Evolutionary conservation across 345 rosid genomes (phyloP).

Genomic region (Clarkia xantiana): DNA sequence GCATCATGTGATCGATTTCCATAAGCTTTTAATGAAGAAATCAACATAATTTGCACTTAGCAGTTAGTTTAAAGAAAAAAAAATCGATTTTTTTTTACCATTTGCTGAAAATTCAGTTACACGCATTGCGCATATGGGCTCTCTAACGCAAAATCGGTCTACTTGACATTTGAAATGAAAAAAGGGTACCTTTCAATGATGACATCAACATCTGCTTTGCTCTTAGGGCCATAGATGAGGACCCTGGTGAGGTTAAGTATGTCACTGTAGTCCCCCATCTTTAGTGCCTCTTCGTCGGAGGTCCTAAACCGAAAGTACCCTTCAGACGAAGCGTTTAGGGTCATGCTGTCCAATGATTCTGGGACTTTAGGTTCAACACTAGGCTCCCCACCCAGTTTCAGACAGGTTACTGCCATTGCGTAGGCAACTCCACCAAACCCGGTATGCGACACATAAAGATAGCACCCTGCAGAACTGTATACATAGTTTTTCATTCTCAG

Average conservation of each 20-base stretch:
- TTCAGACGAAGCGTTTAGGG: slow-evolving; percentile 17
- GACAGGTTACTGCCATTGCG: slow-evolving; percentile 81
- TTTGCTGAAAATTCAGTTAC: too few species aligned
- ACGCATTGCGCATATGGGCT: too few species aligned
- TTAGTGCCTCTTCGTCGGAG: slow-evolving; percentile 61
- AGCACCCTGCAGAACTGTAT: slow-evolving; percentile 49
- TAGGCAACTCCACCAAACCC: slow-evolving; percentile 89
- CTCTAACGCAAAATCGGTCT: too few species aligned
- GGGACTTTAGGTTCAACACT: slow-evolving; percentile 16
- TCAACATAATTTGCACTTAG: too few species aligned
- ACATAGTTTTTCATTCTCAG: slow-evolving; percentile 4
- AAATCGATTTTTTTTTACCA: too few species aligned
- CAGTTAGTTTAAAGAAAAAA: too few species aligned
- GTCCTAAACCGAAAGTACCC: slow-evolving; percentile 28
- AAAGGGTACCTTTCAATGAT: slow-evolving; percentile 46
- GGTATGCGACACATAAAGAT: slow-evolving; percentile 83
- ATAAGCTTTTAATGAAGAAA: too few species aligned
- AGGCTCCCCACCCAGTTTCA: slow-evolving; percentile 47
- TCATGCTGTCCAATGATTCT: slow-evolving; percentile 18
- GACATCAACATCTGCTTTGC: slow-evolving; percentile 78
- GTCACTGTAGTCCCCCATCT: slow-evolving; percentile 93
- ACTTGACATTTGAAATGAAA: slow-evolving; percentile 1
- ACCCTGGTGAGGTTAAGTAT: slow-evolving; percentile 92
- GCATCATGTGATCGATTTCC: too few species aligned
- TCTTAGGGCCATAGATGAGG: slow-evolving; percentile 73